These are phyloP conservation scores for Arxiozyma slooffiae DNA, from an alignment of 1,139 yeast genomes.

Conservation along the genomic window DNA sequence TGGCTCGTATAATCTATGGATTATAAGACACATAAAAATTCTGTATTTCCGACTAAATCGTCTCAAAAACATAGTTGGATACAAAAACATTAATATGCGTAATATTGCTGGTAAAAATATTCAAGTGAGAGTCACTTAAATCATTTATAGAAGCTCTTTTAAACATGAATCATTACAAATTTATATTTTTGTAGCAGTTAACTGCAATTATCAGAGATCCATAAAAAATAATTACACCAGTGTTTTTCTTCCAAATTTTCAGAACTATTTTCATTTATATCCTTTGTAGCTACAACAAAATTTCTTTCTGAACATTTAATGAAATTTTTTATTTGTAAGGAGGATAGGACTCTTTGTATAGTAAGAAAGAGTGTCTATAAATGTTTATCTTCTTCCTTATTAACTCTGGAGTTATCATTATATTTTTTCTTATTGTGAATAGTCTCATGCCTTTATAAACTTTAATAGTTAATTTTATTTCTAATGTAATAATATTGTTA, in stretches of 20 bases:
- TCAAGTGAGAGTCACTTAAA: too few relatives aligned
- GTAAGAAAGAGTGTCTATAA: not conserved
- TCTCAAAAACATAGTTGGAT: not conserved
- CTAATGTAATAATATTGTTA: not conserved
- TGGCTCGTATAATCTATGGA: constrained; percentile 18
- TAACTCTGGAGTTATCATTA: not conserved
- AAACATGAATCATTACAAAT: too few relatives aligned
- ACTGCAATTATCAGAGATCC: too few relatives aligned
- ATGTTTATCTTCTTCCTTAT: not conserved
- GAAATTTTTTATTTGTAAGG: not conserved
- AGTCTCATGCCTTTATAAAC: not conserved
- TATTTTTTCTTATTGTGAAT: too few relatives aligned
- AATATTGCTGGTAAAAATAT: not conserved
- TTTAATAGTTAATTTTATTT: too few relatives aligned
- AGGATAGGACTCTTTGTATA: not conserved
- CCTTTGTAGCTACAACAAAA: not conserved
- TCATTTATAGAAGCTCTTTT: too few relatives aligned
- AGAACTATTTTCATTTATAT: not conserved
- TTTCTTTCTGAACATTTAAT: not conserved
- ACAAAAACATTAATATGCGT: not conserved
- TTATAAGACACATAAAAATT: constrained; percentile 4
- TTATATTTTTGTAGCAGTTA: not conserved
- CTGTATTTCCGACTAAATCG: not conserved
- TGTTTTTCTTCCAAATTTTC: not conserved
- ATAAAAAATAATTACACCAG: not conserved